These are phyloP conservation scores for Ophiostoma novo-ulmi DNA, from an alignment of 2,329 filamentous ascomycete species.

Conservation along the genomic window DNA sequence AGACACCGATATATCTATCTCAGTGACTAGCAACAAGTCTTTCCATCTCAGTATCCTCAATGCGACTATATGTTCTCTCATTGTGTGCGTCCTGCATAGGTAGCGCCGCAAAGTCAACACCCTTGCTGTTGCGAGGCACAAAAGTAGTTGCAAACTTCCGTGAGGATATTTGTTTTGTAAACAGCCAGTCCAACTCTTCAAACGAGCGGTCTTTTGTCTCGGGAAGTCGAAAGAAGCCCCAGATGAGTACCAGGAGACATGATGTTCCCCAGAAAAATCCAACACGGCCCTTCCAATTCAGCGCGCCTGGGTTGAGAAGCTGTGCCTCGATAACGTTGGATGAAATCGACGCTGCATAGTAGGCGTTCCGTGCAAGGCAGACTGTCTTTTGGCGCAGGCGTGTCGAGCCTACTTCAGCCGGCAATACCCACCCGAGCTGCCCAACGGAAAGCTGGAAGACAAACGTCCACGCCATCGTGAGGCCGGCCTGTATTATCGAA, in stretches of 20 bases:
- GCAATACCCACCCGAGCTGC: slow-evolving; percentile 36
- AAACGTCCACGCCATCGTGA: slow-evolving; percentile 26
- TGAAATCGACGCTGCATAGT: slow-evolving; percentile 31
- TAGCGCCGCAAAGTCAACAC: not conserved
- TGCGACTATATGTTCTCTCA: not conserved
- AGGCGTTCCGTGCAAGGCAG: slow-evolving; percentile 32
- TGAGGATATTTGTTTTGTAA: slow-evolving; percentile 42
- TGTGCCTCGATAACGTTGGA: slow-evolving; percentile 33
- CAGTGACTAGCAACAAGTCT: not conserved
- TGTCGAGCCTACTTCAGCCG: slow-evolving; percentile 35
- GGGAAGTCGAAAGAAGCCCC: slow-evolving; percentile 49
- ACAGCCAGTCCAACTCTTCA: slow-evolving; percentile 53
- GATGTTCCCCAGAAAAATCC: slow-evolving; percentile 45
- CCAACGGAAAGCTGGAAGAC: slow-evolving; percentile 38
- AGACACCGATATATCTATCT: not conserved
- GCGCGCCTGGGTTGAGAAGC: slow-evolving; percentile 39
- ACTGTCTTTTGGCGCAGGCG: slow-evolving; percentile 36
- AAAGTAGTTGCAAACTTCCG: slow-evolving; percentile 30
- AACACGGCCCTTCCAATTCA: slow-evolving; percentile 45
- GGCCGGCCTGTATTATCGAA: slow-evolving; percentile 20
- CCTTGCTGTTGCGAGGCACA: not conserved
- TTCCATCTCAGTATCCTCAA: not conserved
- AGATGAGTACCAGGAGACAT: slow-evolving; percentile 43
- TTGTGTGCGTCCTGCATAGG: not conserved
- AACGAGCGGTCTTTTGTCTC: slow-evolving; percentile 47